These are phyloP conservation scores for Malassezia arunalokei DNA, from an alignment of 1,284 basidiomycete species.

Conservation along the genomic window DNA sequence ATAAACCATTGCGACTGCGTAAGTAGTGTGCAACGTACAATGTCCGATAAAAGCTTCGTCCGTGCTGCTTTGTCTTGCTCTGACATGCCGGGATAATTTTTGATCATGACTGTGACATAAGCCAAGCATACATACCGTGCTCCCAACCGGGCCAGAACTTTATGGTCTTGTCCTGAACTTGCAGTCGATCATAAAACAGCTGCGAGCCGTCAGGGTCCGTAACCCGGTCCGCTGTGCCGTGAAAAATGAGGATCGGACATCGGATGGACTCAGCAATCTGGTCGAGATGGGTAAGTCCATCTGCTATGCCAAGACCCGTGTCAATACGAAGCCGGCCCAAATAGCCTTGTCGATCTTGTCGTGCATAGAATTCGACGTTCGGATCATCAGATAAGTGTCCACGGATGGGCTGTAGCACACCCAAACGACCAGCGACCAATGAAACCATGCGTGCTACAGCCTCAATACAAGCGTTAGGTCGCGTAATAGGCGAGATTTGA, in stretches of 20 bases:
- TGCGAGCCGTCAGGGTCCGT: constrained; percentile 48
- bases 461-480: constrained; percentile 47
- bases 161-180: constrained; percentile 47
- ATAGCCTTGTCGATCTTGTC: constrained; percentile 49
- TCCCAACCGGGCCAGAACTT: constrained; percentile 51
- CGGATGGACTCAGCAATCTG: constrained; percentile 43
- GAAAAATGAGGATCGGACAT: constrained; percentile 49
- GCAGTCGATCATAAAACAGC: constrained; percentile 47
- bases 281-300: constrained; percentile 47
- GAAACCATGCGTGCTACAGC: constrained; percentile 45
- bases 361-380: constrained; percentile 34
- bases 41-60: constrained; percentile 24
- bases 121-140: constrained; percentile 37
- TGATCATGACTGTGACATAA: constrained; percentile 40
- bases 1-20: constrained; percentile 5
- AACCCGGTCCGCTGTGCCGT: constrained; percentile 50
- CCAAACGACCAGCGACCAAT: constrained; percentile 47
- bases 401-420: constrained; percentile 48
- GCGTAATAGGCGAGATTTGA: constrained; percentile 46
- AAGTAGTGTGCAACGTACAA: constrained; percentile 15
- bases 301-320: constrained; percentile 49
- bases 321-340: constrained; percentile 49
- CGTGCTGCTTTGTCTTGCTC: constrained; percentile 27
- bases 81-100: constrained; percentile 39
- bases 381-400: constrained; percentile 52